These are phyloP conservation scores for Exsudoporus floridanus DNA, from an alignment of 1,284 basidiomycete species.

Conservation along the genomic window DNA sequence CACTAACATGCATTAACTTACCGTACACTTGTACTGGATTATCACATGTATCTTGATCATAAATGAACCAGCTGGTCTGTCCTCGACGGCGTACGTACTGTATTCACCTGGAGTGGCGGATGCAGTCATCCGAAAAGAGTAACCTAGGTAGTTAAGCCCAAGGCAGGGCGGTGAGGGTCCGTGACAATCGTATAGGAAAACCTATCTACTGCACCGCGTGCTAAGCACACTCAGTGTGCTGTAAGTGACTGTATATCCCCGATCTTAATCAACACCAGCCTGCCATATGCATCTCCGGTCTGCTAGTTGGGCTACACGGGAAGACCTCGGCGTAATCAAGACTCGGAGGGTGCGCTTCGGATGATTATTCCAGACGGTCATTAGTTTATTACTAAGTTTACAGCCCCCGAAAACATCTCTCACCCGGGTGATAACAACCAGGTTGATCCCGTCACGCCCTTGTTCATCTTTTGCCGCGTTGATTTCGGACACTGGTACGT, in stretches of 20 bases:
- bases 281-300: neutral
- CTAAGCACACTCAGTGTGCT: too few species aligned
- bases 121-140: neutral
- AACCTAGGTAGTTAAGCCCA: neutral
- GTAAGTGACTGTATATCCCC: too few species aligned
- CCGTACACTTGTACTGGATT: slow-evolving; percentile 19
- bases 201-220: neutral
- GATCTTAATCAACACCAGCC: too few species aligned
- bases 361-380: slow-evolving; percentile 3
- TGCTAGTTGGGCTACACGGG: slow-evolving; percentile 14
- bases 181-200: neutral
- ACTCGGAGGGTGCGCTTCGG: slow-evolving; percentile 26
- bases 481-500: slow-evolving; percentile 43
- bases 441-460: slow-evolving; percentile 41
- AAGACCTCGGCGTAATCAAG: slow-evolving; percentile 32
- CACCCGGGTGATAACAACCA: slow-evolving; percentile 51
- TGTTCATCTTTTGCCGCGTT: slow-evolving; percentile 34
- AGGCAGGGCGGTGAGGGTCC: slow-evolving; percentile 10
- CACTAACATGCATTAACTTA: slow-evolving; percentile 19
- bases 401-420: neutral
- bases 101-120: neutral
- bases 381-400: neutral
- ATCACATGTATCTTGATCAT: slow-evolving; percentile 9
- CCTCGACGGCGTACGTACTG: neutral
- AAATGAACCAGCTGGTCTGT: slow-evolving; percentile 24